A percentile compares a stretch with the other conserved stretches of the same genome.
Conservation (phyloP, 1,284 basidiomycete genomes). For the Trichosporon sp. region DNA sequence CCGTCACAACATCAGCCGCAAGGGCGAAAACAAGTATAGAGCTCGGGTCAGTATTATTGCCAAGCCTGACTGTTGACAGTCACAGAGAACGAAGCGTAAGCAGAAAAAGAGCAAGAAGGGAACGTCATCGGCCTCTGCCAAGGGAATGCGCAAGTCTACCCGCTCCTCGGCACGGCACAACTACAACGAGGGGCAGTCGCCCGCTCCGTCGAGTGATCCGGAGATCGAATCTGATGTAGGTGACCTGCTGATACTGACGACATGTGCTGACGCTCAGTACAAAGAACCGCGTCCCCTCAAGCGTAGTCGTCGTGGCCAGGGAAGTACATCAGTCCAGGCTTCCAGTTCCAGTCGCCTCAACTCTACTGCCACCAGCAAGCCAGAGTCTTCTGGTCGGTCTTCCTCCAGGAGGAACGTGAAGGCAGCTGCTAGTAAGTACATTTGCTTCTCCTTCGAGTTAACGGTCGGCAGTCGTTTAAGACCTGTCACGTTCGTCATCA, state of each 20-base stretch:
- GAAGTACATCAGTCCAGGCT: not conserved
- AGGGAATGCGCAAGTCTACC: not conserved
- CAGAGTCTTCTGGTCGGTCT: not conserved
- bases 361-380: not conserved
- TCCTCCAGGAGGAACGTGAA: not conserved
- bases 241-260: no score
- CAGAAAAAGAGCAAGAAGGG: not conserved
- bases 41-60: no score
- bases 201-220: constrained; percentile 5
- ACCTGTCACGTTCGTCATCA: not conserved
- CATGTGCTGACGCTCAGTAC: not conserved
- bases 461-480: not conserved
- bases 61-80: no score
- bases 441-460: no score
- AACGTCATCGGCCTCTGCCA: not conserved
- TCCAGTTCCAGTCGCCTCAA: not conserved
- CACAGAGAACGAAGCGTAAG: constrained; percentile 13
- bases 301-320: not conserved
- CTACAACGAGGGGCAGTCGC: not conserved
- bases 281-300: not conserved
- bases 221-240: constrained; percentile 9
- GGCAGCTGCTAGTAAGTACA: not conserved
- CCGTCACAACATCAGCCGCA: constrained; percentile 24
- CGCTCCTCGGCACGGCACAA: not conserved
- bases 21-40: constrained; percentile 26